phyloP scores from a whole-genome alignment of 257 asterid species.

The Galeopsis tetrahit region DNA sequence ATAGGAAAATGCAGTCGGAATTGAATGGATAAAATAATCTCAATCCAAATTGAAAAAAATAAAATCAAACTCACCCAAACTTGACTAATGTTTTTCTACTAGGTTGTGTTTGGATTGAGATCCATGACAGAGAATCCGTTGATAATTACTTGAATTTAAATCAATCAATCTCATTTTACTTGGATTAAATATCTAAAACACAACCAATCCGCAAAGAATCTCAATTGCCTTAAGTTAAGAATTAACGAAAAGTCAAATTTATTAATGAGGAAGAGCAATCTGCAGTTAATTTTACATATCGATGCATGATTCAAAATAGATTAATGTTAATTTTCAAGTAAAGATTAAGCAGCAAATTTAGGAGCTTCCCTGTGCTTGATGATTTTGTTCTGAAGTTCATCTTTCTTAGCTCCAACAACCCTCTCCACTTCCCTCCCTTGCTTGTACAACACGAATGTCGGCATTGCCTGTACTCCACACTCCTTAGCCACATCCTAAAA shows the following conservation, averaged over 20 bases:
- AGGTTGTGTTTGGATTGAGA: no score
- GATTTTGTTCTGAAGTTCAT: constrained; percentile 78
- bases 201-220: not conserved
- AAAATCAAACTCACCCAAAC: no score
- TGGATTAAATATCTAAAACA: no score
- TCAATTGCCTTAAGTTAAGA: not conserved
- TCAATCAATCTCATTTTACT: no score
- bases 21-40: no score
- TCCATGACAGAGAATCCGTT: not conserved
- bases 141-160: no score
- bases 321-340: not conserved
- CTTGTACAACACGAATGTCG: constrained; percentile 80
- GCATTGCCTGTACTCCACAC: constrained; percentile 83
- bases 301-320: not conserved
- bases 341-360: constrained; percentile 77
- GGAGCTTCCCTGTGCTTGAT: constrained; percentile 76
- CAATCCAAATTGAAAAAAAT: no score
- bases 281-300: not conserved
- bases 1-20: no score
- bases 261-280: not conserved
- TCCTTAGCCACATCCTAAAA: constrained; percentile 71
- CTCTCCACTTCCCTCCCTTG: constrained; percentile 85
- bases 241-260: not conserved
- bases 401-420: constrained; percentile 75
- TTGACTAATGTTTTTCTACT: no score